Base-by-base conservation (phyloP, 345 rosid species). In the Arabidopsis thaliana region DNA sequence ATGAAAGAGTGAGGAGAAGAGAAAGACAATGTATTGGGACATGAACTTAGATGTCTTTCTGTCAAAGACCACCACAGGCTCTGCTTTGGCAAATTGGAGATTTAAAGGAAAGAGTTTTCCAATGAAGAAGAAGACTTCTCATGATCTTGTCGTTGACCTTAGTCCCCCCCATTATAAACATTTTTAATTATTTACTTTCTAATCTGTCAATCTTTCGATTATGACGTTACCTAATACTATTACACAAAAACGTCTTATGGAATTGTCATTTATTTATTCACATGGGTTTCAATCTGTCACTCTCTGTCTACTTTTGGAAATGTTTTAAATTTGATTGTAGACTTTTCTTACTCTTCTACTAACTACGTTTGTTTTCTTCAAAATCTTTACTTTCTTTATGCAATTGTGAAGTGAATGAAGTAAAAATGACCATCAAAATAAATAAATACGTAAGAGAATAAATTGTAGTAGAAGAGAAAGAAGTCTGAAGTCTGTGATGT, bases 111-210 rank as follows among this genome's bases (percentile, higher is more conserved):
- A 77, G 72, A 77, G 76, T 71, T 28, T 71, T 71, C 80, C 76
- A 77, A 77, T 59, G 76, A 62, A 70, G 59, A 68, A 1, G 80
- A 77, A 65, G 81, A 71, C 77, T 65, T 71, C 62, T 71, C 76
- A 65, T 77, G 6, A 71, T 49, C 57, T 49, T 65, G 81, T 65
- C 77, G 77, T 49, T 71, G 77, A 71, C 77, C 55, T 64, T 71
- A 56, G 16, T 30, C 72, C 23, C 71, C 22, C 45, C 66, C 80
- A 70, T 66, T 48, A 46, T 8, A 4, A 4, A 69, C 52, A 36
- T 52, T 75, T 75, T 59, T 66, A 10, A 10, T 56, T 56, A 7
- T 45, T 33, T 42, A 13, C 8, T 60, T 66, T 30, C 0, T 7
- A 23, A 34, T 69, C 33, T 34, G 62, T 61, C 59, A 44, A 53